These are phyloP conservation scores for Xanthoceras sorbifolium DNA, from an alignment of 345 rosid species.

Conservation along the genomic window DNA sequence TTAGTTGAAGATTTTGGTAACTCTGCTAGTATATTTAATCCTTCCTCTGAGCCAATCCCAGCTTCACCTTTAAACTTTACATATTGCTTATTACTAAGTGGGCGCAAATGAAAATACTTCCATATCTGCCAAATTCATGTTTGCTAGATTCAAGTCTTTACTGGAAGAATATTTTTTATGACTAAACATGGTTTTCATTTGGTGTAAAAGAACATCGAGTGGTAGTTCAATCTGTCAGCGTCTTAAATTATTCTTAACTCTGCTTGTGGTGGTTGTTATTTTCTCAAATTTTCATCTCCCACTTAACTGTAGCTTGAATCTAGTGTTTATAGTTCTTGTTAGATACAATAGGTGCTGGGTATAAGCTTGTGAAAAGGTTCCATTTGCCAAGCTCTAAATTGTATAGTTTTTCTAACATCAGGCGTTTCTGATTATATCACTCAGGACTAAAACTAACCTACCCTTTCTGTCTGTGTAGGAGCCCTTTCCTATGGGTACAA, in stretches of 20 bases:
- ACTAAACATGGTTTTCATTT: neutral
- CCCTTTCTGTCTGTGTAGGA: slow-evolving; percentile 44
- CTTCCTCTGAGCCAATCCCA: neutral
- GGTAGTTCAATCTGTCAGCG: neutral
- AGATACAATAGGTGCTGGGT: neutral
- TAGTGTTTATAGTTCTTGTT: neutral
- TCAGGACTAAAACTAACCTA: neutral
- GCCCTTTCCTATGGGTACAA: slow-evolving; percentile 83
- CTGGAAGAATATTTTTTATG: neutral
- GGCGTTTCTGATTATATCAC: neutral
- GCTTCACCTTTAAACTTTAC: neutral
- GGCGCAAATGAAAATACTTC: neutral
- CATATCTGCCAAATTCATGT: neutral
- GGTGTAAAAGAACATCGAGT: neutral
- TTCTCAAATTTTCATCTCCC: neutral
- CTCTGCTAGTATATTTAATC: neutral
- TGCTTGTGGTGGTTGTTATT: neutral
- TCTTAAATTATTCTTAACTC: neutral
- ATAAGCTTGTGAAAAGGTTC: neutral
- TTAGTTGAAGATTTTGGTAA: neutral
- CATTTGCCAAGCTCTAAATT: neutral
- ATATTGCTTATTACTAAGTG: neutral
- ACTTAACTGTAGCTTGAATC: neutral
- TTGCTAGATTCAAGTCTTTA: neutral
- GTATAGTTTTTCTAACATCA: neutral